Base-by-base conservation (phyloP, 108 stramenopile species). In the Nannochloropsis granulata region DNA sequence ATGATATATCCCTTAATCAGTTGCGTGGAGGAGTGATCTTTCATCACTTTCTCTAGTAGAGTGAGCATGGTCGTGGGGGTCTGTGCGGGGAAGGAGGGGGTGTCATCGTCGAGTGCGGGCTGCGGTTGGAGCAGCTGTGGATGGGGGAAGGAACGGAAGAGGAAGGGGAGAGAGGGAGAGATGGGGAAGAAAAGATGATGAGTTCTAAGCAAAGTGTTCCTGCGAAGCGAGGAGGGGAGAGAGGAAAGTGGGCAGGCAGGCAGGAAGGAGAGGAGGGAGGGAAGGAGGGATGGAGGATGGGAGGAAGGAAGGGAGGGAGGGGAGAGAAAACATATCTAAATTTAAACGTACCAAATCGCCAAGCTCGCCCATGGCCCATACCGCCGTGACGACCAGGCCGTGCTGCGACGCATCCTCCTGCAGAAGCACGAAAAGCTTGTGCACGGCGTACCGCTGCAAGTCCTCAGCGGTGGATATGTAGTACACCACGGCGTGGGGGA, bases 301-400 rank as follows among this genome's bases (percentile, higher is more conserved):
- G 78, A 78, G 23, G 23, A 3, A n/a, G 78, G 23, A 78, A 23
- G 1, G 5, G 23, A 23, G 43, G 12, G 24, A 24, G 44, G 44
- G 9, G 34, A 45, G 34, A 45, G 44, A 80, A 81, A 13, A 13
- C 24, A 44, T 79, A 23, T 7, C 10, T 8, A 16, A 95, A 80
- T 34, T 34, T 34, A 34, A 5, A 34, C 34, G 34, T 5, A 34
- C 34, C 24, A 93, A 85, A 85, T 93, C 93, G 2, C 95, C 94
- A 84, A 91, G 94, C 85, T 97, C 95, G 13, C 96, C 95, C 79
- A 95, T 94, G 83, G 95, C 95, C 98, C 98, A 99, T 79, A 96
- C 94, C 14, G 95, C 97, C 25, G 95, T 95, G 24, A 91, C 90
- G 42, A 96, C 85, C 14, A 99, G 91, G 46, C 94, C 94, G 23